Percentiles rank a stretch among this genome's conserved stretches.
Evolutionary conservation across 345 rosid genomes (phyloP).

Genomic region (Geranium brycei): DNA sequence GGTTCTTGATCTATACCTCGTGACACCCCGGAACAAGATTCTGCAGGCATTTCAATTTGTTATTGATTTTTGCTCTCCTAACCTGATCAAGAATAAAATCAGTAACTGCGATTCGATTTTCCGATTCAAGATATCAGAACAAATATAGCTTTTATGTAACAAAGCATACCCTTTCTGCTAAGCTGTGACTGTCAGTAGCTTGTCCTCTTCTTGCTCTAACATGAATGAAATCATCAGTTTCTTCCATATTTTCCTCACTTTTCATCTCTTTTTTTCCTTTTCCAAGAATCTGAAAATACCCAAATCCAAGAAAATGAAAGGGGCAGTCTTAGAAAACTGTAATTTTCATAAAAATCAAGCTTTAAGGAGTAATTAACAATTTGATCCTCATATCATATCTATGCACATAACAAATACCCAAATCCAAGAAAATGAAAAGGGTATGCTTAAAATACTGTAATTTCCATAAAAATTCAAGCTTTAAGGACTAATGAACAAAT

Average conservation of each 20-base stretch:
- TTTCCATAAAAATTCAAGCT: not conserved
- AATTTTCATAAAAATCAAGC: too few species aligned
- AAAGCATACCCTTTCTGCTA: slow-evolving; percentile 37
- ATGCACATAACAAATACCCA: too few species aligned
- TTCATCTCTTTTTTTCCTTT: slow-evolving; percentile 27
- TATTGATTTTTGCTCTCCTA: slow-evolving; percentile 44
- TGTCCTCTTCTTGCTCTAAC: slow-evolving; percentile 50
- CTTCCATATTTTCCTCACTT: slow-evolving; percentile 16
- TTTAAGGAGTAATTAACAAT: not conserved
- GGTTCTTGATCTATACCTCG: slow-evolving; percentile 18
- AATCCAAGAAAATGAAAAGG: not conserved
- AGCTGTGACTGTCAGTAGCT: slow-evolving; percentile 50
- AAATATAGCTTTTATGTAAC: too few species aligned
- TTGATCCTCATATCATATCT: not conserved
- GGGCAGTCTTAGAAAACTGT: too few species aligned
- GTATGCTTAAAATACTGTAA: not conserved
- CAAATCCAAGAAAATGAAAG: not conserved
- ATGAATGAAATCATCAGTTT: slow-evolving; percentile 34
- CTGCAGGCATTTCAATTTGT: slow-evolving; percentile 32
- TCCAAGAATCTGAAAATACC: slow-evolving; percentile 17
- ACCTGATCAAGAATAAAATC: slow-evolving; percentile 15
- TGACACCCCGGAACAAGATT: slow-evolving; percentile 50
- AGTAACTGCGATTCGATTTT: not conserved
- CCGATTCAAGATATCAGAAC: not conserved
- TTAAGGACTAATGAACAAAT: not conserved